Base-by-base conservation (phyloP, 2,329 filamentous ascomycete genomes). In the Polychaeton citri region DNA sequence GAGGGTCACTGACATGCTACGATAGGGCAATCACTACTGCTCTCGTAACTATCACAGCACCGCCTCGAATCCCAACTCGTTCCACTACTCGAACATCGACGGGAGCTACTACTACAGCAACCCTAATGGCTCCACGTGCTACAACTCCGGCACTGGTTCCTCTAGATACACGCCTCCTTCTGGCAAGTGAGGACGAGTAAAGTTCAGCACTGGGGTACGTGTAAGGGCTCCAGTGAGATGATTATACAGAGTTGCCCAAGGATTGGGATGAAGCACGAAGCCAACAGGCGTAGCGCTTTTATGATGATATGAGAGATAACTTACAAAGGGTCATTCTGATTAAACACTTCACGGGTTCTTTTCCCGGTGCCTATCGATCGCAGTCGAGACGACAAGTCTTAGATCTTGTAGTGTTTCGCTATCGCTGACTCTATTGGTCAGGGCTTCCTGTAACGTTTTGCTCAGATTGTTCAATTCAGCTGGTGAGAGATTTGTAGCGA, bases 41-140 rank as follows among this genome's bases (percentile, higher is more conserved):
- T 57, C 68, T 31, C 74, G 77, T 21, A 72, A 77, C 58, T 79
- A 80, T 45, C 73, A 73, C 42, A 65, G 63, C 43, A 48, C 57
- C 34, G 72, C 68, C 6, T 44, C 64, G 34, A 75, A 76, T 54
- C 57, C 60, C 19, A 79, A 79, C 59, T 60, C 64, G 5, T 79
- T 77, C 54, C 76, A 81, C 52, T 82, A 81, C 53, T 79, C 74
- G 35, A 82, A 82, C 63, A 51, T 39, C 70, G 73, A 52, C 43
- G 66, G 21, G 17, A 72, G 69, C 2, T 83, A 83, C 65, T 81
- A 83, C 62, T 83, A 82, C 60, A 72, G 69, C 52, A 83, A 82
- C 60, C 59, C 41, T 21, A 69, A 79, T 43, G 75, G 76, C 10
- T 79, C 72, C 50, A 78, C 72, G 26, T 83, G 83, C 61, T 61